phyloP scores from a whole-genome alignment of 257 asterid species.

The Leptodermis oblonga region DNA sequence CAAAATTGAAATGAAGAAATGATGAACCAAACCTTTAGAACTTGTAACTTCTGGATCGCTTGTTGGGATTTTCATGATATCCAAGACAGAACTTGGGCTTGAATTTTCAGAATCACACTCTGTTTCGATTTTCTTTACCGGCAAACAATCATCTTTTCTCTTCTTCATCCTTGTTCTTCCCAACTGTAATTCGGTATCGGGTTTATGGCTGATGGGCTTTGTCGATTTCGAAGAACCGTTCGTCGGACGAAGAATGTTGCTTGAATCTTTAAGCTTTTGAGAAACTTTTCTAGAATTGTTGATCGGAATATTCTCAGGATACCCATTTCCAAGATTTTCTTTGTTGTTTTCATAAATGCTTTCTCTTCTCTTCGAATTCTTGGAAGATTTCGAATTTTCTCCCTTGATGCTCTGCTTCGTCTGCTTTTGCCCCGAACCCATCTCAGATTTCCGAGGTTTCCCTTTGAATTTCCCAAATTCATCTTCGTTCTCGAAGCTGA shows the following conservation, averaged over 20 bases:
- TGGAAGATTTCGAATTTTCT: constrained; percentile 13
- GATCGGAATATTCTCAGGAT: neutral
- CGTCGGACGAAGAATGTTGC: constrained; percentile 24
- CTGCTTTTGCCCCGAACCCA: constrained; percentile 6
- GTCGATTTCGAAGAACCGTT: constrained; percentile 14
- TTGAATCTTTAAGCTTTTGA: constrained; percentile 20
- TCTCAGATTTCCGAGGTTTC: constrained; percentile 21
- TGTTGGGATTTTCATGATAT: constrained; percentile 35
- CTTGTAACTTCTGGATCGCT: constrained; percentile 29
- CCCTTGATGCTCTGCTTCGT: constrained; percentile 13
- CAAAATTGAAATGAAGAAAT: neutral
- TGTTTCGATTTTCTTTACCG: constrained; percentile 18
- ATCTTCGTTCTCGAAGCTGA: constrained; percentile 50
- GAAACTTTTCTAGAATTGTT: neutral
- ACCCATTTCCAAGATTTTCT: constrained; percentile 29
- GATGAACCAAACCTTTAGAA: constrained; percentile 41
- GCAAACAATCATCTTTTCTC: constrained; percentile 18
- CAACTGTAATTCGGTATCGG: neutral
- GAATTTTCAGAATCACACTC: constrained; percentile 51
- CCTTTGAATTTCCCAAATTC: constrained; percentile 5
- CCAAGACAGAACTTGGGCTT: constrained; percentile 70
- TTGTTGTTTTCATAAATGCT: constrained; percentile 22
- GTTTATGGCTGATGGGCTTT: constrained; percentile 7
- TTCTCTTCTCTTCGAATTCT: constrained; percentile 25
- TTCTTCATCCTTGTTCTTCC: constrained; percentile 19